Evolutionary conservation across 163 green algal genomes (phyloP).

Genomic region (Chlamydomonas reinhardtii): DNA sequence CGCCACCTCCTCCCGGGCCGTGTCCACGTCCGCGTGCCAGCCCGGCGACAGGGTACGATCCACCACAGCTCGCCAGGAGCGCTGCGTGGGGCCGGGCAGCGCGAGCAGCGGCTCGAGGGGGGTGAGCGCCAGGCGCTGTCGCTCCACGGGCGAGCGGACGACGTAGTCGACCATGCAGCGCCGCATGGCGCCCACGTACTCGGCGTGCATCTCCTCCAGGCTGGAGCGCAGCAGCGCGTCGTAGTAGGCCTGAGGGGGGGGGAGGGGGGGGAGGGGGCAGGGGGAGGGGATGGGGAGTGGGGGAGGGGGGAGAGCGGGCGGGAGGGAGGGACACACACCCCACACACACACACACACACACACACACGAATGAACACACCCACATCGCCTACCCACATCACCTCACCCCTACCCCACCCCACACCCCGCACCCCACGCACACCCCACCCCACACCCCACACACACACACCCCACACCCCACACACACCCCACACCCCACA

Average conservation of each 20-base stretch:
- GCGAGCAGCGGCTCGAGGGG: slow-evolving; percentile 68
- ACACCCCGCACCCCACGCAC: too few relatives aligned
- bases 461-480: too few relatives aligned
- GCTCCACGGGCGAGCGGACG: slow-evolving; percentile 64
- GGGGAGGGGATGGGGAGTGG: too few relatives aligned
- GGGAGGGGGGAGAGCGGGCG: too few relatives aligned
- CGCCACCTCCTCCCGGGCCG: slow-evolving; percentile 74
- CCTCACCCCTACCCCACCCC: too few relatives aligned
- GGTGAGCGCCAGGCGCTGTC: slow-evolving; percentile 66
- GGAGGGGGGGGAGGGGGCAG: too few relatives aligned
- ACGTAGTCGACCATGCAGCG: slow-evolving; percentile 79
- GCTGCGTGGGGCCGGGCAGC: slow-evolving; percentile 36
- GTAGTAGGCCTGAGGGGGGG: slow-evolving; percentile 50
- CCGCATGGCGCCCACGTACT: slow-evolving; percentile 72
- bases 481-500: too few relatives aligned
- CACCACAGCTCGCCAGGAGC: slow-evolving; percentile 49
- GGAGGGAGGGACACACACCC: too few relatives aligned
- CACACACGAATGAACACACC: too few relatives aligned
- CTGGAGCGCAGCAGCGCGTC: slow-evolving; percentile 63
- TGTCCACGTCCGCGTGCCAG: slow-evolving; percentile 75
- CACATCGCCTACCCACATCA: too few relatives aligned
- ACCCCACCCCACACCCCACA: too few relatives aligned
- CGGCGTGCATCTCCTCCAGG: slow-evolving; percentile 74
- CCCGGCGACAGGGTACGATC: slow-evolving; percentile 58
- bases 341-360: too few relatives aligned